Conservation (phyloP, 176 grass and related monocot species). For the Neostapfia colusana region DNA sequence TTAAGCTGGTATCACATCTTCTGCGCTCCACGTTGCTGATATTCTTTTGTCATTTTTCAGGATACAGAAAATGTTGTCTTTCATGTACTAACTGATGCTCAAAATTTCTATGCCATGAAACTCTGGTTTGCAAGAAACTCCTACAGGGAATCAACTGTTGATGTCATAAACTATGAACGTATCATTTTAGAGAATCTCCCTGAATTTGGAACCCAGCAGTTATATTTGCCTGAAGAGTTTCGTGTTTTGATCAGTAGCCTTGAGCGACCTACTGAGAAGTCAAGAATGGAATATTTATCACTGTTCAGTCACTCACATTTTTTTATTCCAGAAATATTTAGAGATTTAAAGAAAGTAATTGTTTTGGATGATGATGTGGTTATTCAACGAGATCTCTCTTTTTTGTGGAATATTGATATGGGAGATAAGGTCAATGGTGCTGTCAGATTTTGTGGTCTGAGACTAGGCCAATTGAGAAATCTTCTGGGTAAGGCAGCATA, state of each 20-base stretch:
- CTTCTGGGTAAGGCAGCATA: slow-evolving; percentile 68
- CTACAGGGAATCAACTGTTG: slow-evolving; percentile 65
- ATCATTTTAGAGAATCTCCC: slow-evolving; percentile 57
- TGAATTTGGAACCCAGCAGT: slow-evolving; percentile 46
- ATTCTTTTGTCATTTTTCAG: slow-evolving; percentile 52
- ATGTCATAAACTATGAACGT: slow-evolving; percentile 81
- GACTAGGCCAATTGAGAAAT: slow-evolving; percentile 68
- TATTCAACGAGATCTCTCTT: slow-evolving; percentile 88
- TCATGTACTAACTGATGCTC: slow-evolving; percentile 79
- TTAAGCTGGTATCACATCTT: slow-evolving; percentile 11
- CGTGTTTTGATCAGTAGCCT: slow-evolving; percentile 77
- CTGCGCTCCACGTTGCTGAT: slow-evolving; percentile 39
- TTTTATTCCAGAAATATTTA: slow-evolving; percentile 96
- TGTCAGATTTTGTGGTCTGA: slow-evolving; percentile 76
- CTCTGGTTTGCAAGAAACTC: slow-evolving; percentile 86
- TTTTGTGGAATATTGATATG: slow-evolving; percentile 90
- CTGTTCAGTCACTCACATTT: slow-evolving; percentile 97
- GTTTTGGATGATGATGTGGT: slow-evolving; percentile 97
- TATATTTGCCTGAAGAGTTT: slow-evolving; percentile 89
- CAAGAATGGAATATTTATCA: slow-evolving; percentile 76
- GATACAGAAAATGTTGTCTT: slow-evolving; percentile 77
- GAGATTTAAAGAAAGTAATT: slow-evolving; percentile 82
- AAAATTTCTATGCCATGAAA: slow-evolving; percentile 97
- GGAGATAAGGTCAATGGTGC: slow-evolving; percentile 91
- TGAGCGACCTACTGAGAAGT: slow-evolving; percentile 63